A percentile compares a stretch with the other conserved stretches of the same genome.
Conservation (phyloP, 768 basidiomycete species). For the Lentinus tigrinus region DNA sequence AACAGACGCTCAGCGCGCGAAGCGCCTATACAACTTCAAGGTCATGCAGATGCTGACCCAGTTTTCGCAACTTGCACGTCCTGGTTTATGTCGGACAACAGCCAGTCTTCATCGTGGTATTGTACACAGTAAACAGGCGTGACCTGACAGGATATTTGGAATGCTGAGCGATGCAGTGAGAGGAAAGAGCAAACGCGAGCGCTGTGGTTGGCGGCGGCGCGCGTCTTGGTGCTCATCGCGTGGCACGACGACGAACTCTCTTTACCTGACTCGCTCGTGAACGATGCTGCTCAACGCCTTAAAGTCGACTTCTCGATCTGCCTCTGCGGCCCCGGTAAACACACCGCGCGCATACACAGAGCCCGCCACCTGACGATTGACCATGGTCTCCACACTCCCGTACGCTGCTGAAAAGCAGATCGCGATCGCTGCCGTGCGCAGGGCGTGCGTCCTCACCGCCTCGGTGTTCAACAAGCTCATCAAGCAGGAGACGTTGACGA, state of each 20-base stretch:
- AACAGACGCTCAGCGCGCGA: too few species aligned
- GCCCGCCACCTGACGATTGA: not conserved
- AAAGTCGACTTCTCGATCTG: too few species aligned
- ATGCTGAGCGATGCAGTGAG: slow-evolving; percentile 5
- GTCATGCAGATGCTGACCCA: too few species aligned
- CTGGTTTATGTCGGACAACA: too few species aligned
- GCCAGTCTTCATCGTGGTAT: not conserved
- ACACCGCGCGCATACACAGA: not conserved
- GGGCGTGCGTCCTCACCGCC: slow-evolving; percentile 82
- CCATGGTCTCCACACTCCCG: slow-evolving; percentile 9
- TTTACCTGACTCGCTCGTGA: slow-evolving; percentile 1
- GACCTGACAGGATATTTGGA: not conserved
- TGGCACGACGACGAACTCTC: not conserved
- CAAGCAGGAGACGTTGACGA: slow-evolving; percentile 81
- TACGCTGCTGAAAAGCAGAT: slow-evolving; percentile 74
- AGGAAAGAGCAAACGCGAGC: not conserved
- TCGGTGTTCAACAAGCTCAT: slow-evolving; percentile 85
- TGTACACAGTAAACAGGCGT: not conserved
- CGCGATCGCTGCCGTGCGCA: slow-evolving; percentile 81
- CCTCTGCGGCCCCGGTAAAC: slow-evolving; percentile 7
- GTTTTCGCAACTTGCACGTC: too few species aligned
- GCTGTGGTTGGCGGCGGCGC: not conserved
- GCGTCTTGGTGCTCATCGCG: not conserved
- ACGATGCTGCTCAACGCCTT: slow-evolving; percentile 9
- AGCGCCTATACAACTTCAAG: too few species aligned